These are phyloP conservation scores for Beauveria brongniartii DNA, from an alignment of 2,329 filamentous ascomycete species.

Conservation along the genomic window DNA sequence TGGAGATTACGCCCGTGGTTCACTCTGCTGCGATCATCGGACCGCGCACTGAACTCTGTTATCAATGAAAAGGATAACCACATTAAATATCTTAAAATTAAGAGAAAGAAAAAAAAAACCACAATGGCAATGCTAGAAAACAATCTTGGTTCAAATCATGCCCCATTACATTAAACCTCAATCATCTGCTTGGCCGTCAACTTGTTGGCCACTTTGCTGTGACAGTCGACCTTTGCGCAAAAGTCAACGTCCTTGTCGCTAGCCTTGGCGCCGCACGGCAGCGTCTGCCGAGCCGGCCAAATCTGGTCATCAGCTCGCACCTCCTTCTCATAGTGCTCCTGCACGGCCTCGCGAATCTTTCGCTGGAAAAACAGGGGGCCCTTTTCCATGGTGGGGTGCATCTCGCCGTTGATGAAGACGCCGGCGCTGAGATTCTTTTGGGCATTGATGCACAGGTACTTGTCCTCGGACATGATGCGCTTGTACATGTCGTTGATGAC, in stretches of 20 bases:
- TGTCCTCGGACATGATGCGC: conserved; percentile 57
- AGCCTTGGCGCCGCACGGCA: conserved; percentile 20
- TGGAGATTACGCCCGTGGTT: not conserved
- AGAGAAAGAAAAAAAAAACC: not conserved
- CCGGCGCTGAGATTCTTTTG: conserved; percentile 55
- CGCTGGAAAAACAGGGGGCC: conserved; percentile 50
- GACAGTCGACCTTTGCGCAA: conserved; percentile 28
- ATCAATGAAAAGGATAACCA: not conserved
- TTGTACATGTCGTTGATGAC: conserved; percentile 53
- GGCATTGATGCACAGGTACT: conserved; percentile 49
- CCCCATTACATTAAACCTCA: conserved; percentile 14
- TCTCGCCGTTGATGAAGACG: conserved; percentile 53
- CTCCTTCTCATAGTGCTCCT: conserved; percentile 39
- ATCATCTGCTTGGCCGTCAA: conserved; percentile 15
- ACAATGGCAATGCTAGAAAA: not conserved
- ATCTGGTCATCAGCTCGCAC: conserved; percentile 36
- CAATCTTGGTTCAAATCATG: not conserved
- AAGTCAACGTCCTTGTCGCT: conserved; percentile 24
- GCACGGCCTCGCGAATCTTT: conserved; percentile 38
- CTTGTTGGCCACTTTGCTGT: conserved; percentile 15
- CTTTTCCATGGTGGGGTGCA: conserved; percentile 54
- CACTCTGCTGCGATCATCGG: not conserved
- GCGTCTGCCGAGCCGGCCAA: conserved; percentile 39
- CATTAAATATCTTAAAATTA: not conserved
- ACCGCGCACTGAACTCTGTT: not conserved